These are phyloP conservation scores for Glycyrrhiza uralensis DNA, from an alignment of 306 rosid genomes.

Conservation along the genomic window DNA sequence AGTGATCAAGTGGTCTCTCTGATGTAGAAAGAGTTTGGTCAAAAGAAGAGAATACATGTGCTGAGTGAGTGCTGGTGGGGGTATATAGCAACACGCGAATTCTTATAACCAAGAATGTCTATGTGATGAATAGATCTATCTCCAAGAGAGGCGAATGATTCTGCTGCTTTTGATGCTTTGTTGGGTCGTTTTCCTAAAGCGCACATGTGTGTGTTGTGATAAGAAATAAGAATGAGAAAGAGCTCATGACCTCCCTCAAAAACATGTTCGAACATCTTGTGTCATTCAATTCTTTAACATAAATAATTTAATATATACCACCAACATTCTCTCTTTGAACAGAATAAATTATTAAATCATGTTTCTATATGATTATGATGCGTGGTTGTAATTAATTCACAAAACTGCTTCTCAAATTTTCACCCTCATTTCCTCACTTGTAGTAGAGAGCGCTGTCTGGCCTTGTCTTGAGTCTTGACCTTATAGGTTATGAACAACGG, in stretches of 20 bases:
- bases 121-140: conserved; percentile 12
- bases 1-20: conserved; percentile 25
- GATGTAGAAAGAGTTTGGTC: conserved; percentile 44
- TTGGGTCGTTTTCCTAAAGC: conserved; percentile 56
- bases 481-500: no score
- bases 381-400: no score
- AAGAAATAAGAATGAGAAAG: not conserved
- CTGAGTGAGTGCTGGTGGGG: not conserved
- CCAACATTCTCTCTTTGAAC: not conserved
- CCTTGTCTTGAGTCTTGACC: no score
- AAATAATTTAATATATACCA: not conserved
- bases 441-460: no score
- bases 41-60: conserved; percentile 53
- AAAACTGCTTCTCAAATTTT: no score
- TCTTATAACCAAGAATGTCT: conserved; percentile 31
- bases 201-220: not conserved
- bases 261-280: not conserved
- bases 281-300: not conserved
- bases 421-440: no score
- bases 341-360: not conserved
- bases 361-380: no score
- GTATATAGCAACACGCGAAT: conserved; percentile 37
- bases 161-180: conserved; percentile 61
- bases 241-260: not conserved
- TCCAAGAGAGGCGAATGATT: conserved; percentile 23